Evolutionary conservation across 441 rosid genomes (phyloP).

Genomic region (Pelargonium australe): DNA sequence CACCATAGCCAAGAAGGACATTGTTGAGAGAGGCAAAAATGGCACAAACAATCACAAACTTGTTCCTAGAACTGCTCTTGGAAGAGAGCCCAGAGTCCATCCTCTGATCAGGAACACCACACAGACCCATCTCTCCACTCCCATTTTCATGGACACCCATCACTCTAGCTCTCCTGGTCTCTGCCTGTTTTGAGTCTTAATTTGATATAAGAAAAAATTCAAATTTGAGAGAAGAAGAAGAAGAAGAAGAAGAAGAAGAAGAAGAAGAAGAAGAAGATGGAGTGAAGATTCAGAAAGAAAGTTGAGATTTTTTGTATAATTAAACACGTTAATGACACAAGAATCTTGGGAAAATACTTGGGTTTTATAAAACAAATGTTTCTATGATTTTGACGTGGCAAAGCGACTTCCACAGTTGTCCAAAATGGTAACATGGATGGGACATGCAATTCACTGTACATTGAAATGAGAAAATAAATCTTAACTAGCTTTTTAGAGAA

Average conservation of each 20-base stretch:
- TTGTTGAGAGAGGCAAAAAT: conserved; percentile 76
- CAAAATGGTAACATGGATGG: too few relatives aligned
- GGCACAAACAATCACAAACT: conserved; percentile 70
- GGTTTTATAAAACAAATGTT: too few relatives aligned
- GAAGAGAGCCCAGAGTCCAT: conserved; percentile 47
- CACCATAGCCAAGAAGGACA: conserved; percentile 92
- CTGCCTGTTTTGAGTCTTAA: conserved; percentile 3
- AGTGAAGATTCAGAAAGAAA: not conserved
- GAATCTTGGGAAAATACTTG: not conserved
- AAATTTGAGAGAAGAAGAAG: not conserved
- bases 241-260: not conserved
- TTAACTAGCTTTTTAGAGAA: too few relatives aligned
- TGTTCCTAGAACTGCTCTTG: conserved; percentile 34
- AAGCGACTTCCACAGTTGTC: not conserved
- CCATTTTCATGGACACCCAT: conserved; percentile 53
- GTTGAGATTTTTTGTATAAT: not conserved
- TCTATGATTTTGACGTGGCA: not conserved
- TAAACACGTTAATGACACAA: not conserved
- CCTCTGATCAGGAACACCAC: conserved; percentile 34
- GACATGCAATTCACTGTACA: too few relatives aligned
- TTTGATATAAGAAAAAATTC: not conserved
- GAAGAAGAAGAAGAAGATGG: conserved; percentile 7
- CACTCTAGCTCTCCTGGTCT: conserved; percentile 34
- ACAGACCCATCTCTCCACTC: conserved; percentile 26
- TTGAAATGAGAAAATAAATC: too few relatives aligned